Percentiles rank a stretch among this genome's conserved stretches.
phyloP scores from a whole-genome alignment of 2,329 filamentous ascomycete genomes.

The Fusarium beomiforme region DNA sequence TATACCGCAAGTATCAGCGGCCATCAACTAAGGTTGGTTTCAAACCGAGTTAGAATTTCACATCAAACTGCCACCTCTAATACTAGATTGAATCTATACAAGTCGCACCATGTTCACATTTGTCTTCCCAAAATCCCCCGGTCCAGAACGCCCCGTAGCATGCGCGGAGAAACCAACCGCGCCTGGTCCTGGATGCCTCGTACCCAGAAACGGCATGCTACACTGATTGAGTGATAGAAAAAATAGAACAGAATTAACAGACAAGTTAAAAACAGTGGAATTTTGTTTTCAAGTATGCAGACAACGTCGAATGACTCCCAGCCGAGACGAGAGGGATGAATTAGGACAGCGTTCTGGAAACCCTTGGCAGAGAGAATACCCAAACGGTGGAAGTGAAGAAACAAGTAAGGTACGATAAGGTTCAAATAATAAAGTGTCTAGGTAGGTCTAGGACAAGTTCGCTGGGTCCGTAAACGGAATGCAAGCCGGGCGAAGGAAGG shows the following conservation, averaged over 20 bases:
- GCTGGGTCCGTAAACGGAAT: slow-evolving; percentile 39
- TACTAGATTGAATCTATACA: slow-evolving; percentile 46
- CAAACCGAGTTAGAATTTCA: slow-evolving; percentile 41
- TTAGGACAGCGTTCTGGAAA: slow-evolving; percentile 39
- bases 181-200: slow-evolving; percentile 41
- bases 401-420: slow-evolving; percentile 35
- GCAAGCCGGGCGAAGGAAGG: slow-evolving; percentile 33
- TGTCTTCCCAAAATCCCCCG: slow-evolving; percentile 44
- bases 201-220: slow-evolving; percentile 45
- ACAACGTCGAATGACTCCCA: slow-evolving; percentile 31
- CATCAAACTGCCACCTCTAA: slow-evolving; percentile 44
- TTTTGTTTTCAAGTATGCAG: slow-evolving; percentile 32
- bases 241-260: slow-evolving; percentile 34
- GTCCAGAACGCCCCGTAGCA: slow-evolving; percentile 45
- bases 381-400: slow-evolving; percentile 39
- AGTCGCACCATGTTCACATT: slow-evolving; percentile 44
- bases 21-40: slow-evolving; percentile 18
- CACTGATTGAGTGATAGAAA: slow-evolving; percentile 33
- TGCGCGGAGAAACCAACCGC: slow-evolving; percentile 42
- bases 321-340: slow-evolving; percentile 30
- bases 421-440: slow-evolving; percentile 45
- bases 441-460: slow-evolving; percentile 42
- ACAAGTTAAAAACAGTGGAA: slow-evolving; percentile 12
- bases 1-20: not conserved
- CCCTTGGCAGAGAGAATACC: slow-evolving; percentile 40